Evolutionary conservation across 2,329 filamentous ascomycete genomes (phyloP).

Genomic region (Cladosporium phlei): DNA sequence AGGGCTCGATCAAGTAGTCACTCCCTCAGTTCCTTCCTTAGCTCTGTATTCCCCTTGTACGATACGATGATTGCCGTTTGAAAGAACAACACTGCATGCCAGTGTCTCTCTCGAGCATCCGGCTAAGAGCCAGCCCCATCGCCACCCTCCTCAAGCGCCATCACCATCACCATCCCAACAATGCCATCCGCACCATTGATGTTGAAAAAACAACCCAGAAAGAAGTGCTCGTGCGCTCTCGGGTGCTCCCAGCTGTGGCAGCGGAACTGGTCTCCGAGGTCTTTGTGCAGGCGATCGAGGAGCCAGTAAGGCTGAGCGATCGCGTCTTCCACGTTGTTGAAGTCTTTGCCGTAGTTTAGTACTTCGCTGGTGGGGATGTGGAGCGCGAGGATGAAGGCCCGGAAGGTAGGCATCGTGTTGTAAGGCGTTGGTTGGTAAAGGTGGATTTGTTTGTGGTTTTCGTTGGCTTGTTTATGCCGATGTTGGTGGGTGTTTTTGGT

Average conservation of each 20-base stretch:
- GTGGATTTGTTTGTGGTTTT: no score
- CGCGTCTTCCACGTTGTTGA: neutral
- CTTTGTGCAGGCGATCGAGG: neutral
- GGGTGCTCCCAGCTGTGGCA: neutral
- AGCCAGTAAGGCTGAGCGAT: neutral
- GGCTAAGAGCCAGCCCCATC: neutral
- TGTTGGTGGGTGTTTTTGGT: no score
- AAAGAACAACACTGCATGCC: neutral
- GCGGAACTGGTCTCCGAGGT: neutral
- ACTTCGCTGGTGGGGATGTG: neutral
- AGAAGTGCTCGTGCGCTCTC: neutral
- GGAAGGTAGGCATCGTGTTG: neutral
- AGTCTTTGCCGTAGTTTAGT: neutral
- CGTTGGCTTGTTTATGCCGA: no score
- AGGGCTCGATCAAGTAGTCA: conserved; percentile 27
- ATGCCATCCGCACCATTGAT: neutral
- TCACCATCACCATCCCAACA: neutral
- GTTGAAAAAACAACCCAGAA: neutral
- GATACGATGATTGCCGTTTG: neutral
- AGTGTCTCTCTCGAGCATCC: neutral
- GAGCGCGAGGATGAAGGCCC: neutral
- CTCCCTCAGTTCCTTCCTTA: neutral
- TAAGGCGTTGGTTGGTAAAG: no score
- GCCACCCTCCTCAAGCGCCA: neutral
- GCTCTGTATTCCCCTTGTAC: neutral